Percentiles rank a stretch among this genome's conserved stretches.
These are phyloP conservation scores for Claviceps paspali DNA, from an alignment of 2,329 filamentous ascomycete species.

Conservation along the genomic window DNA sequence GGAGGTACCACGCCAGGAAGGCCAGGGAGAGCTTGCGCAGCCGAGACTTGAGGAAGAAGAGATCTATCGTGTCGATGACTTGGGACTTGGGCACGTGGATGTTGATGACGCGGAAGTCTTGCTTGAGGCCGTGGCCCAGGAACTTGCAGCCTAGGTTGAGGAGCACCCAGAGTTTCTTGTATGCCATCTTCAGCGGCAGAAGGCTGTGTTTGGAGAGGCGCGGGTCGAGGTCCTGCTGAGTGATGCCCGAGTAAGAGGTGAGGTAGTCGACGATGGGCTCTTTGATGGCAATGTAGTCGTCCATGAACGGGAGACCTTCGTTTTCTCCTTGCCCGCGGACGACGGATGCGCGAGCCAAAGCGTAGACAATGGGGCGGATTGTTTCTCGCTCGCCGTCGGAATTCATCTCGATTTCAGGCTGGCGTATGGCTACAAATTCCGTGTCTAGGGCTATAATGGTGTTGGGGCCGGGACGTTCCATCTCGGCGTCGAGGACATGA, in stretches of 20 bases:
- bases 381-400: constrained; percentile 86
- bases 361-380: constrained; percentile 78
- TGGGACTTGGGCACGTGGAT: constrained; percentile 85
- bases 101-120: constrained; percentile 96
- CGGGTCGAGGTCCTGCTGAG: constrained; percentile 68
- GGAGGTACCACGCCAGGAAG: constrained; percentile 79
- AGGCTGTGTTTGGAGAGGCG: constrained; percentile 67
- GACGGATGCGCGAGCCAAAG: constrained; percentile 84
- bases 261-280: constrained; percentile 92
- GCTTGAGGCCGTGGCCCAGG: constrained; percentile 81
- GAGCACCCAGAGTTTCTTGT: constrained; percentile 96
- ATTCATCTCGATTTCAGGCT: constrained; percentile 91
- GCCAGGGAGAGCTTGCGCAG: constrained; percentile 80
- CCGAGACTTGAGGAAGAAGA: constrained; percentile 71
- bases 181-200: constrained; percentile 75
- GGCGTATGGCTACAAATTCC: constrained; percentile 85
- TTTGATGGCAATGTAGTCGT: constrained; percentile 87
- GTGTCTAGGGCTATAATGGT: constrained; percentile 84
- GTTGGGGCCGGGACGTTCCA: constrained; percentile 53
- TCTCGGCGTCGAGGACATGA: constrained; percentile 35
- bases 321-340: constrained; percentile 63
- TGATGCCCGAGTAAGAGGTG: constrained; percentile 86
- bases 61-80: constrained; percentile 84
- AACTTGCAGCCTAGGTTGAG: constrained; percentile 91
- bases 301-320: constrained; percentile 80